Base-by-base conservation (phyloP, 2,329 filamentous ascomycete genomes). In the Sporothrix globosa region DNA sequence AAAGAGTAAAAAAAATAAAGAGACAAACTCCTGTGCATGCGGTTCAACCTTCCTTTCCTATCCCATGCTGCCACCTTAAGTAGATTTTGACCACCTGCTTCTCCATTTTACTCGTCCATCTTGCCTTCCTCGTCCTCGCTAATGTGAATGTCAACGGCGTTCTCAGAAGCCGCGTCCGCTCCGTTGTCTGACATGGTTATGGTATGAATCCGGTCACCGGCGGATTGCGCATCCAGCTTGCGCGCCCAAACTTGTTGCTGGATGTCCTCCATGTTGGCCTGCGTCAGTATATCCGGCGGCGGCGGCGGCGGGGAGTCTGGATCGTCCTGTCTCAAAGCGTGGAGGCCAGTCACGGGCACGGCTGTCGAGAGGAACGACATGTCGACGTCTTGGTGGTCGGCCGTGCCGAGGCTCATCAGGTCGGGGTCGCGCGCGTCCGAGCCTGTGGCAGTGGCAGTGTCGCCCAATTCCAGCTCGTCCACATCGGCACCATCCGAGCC, bases 81-180 rank as follows among this genome's bases (percentile, higher is more conserved):
- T 7, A 48, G 17, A 13, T 48, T 34, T 44, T 44, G 48, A 10
- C 19, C 46, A 19, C 1, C 48, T 10, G 14, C 41, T 17, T 44
- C 48, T 50, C 48, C 48, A 10, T 19, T 5, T 50, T 39, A 58
- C 24, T 66, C 61, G 14, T 72, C 63, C 69, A 71, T 71, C 71
- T 53, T 71, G 21, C 56, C 46, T 1, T 41, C 66, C 46, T 80
- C 78, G 69, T 81, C 80, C 61, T 82, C 82, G 53, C 83, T 82
- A 24, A 85, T 75, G 72, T 84, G 83, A 58, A 85, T 86, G 75
- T 86, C 84, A 9, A 83, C 77, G 7, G 84, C 83, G 53, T 83
- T 82, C 44, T 83, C 82, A 14, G 81, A 83, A 67, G 77, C 77
- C 39, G 74, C 75, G 34, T 82, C 81, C 30, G 76, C 78, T 6